A percentile compares a stretch with the other conserved stretches of the same genome.
Evolutionary conservation across 139 green algal genomes (phyloP).

Genomic region (Monoraphidium neglectum): DNA sequence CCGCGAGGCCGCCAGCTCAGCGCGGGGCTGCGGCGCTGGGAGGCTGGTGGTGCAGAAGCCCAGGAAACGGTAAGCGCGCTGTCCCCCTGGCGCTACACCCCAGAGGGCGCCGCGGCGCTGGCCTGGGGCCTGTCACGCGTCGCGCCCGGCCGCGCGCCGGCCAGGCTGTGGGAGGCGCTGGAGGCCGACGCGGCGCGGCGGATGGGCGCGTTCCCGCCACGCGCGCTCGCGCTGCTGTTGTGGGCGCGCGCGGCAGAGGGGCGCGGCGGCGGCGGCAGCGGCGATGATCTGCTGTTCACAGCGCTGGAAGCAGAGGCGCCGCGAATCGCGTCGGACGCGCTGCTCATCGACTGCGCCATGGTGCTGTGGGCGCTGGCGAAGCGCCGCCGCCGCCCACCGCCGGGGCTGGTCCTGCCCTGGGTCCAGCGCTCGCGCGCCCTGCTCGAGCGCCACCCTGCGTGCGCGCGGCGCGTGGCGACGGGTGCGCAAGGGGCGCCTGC

Average conservation of each 20-base stretch:
- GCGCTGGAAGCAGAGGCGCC: too few relatives aligned
- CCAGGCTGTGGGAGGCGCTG: not conserved
- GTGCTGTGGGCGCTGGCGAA: slow-evolving; percentile 10
- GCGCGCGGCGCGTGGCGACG: too few relatives aligned
- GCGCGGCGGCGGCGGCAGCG: too few relatives aligned
- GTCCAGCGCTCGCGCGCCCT: not conserved
- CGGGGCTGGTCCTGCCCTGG: slow-evolving; percentile 1
- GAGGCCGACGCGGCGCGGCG: not conserved
- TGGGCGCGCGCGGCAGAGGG: not conserved
- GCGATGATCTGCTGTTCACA: too few relatives aligned
- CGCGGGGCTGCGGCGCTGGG: not conserved
- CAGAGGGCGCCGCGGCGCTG: not conserved
- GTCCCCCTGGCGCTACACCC: not conserved
- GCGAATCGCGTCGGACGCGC: too few relatives aligned
- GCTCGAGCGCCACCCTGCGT: not conserved
- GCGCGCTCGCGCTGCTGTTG: not conserved
- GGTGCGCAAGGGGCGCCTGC: too few relatives aligned
- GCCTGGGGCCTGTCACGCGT: not conserved
- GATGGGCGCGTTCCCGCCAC: not conserved
- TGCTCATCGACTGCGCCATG: slow-evolving; percentile 1
- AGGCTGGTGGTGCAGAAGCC: not conserved
- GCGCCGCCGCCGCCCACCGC: not conserved
- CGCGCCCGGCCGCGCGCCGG: not conserved
- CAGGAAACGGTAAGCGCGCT: too few relatives aligned
- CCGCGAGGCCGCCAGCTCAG: not conserved